These are phyloP conservation scores for Plasmodium falciparum DNA, from an alignment of 169 alveolate genomes.

Conservation along the genomic window DNA sequence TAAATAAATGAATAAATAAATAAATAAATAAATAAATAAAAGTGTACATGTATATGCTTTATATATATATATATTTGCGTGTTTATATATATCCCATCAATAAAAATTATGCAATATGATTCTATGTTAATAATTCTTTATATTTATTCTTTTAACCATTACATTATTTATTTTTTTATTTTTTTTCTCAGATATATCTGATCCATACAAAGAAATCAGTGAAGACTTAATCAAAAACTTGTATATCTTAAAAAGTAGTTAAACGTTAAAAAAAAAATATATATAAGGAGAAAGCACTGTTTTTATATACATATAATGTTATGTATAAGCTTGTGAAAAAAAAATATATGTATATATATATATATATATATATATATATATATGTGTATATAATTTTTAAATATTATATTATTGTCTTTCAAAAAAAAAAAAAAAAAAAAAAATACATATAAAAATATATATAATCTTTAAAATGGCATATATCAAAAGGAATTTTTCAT, in stretches of 20 bases:
- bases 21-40: neutral
- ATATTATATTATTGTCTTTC: neutral
- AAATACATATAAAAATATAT: neutral
- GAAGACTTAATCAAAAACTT: constrained; percentile 42
- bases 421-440: neutral
- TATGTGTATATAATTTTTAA: constrained; percentile 1
- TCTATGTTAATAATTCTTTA: neutral
- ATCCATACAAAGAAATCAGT: constrained; percentile 65
- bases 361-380: constrained; percentile 13
- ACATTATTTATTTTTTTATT: neutral
- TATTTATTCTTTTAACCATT: too few relatives aligned
- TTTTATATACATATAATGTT: neutral
- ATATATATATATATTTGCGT: neutral
- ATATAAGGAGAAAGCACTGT: neutral
- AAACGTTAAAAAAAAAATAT: neutral
- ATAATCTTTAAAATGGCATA: constrained; percentile 6
- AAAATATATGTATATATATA: constrained; percentile 4
- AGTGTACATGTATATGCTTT: neutral
- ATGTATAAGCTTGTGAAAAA: neutral
- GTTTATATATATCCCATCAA: neutral
- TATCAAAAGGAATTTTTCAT: constrained; percentile 15
- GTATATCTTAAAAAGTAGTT: constrained; percentile 47
- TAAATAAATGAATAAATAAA: too few relatives aligned
- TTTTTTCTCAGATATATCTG: constrained; percentile 27
- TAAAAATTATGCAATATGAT: neutral